These are phyloP conservation scores for Bipolaris gigantea DNA, from an alignment of 2,329 filamentous ascomycete species.

Conservation along the genomic window DNA sequence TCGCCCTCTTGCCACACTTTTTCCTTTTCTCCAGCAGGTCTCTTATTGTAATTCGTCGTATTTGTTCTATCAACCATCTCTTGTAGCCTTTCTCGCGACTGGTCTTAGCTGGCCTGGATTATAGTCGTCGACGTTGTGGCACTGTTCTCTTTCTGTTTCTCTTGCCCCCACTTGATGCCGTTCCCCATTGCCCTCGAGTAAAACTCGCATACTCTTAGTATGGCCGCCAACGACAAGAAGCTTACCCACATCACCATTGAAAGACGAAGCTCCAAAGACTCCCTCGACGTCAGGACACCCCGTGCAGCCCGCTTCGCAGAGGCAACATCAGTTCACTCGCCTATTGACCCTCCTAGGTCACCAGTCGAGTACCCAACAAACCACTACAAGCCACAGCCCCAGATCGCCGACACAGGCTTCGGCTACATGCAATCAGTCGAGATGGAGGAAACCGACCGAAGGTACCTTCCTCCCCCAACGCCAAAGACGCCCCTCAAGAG, in stretches of 20 bases:
- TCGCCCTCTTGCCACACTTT: conserved; percentile 38
- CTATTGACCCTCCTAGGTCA: conserved; percentile 61
- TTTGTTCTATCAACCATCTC: conserved; percentile 36
- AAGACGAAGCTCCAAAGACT: conserved; percentile 47
- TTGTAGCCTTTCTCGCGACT: conserved; percentile 31
- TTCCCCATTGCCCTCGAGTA: conserved; percentile 36
- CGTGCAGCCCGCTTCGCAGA: conserved; percentile 79
- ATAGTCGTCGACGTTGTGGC: conserved; percentile 38
- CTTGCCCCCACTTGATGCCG: conserved; percentile 34
- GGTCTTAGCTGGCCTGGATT: conserved; percentile 45
- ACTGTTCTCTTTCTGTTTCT: conserved; percentile 32
- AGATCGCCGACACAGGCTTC: conserved; percentile 87
- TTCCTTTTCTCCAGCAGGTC: conserved; percentile 46
- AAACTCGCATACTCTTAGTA: conserved; percentile 44
- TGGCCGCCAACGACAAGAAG: conserved; percentile 52
- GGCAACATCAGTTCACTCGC: conserved; percentile 77
- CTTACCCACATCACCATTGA: conserved; percentile 46
- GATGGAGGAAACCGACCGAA: conserved; percentile 54
- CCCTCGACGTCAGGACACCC: conserved; percentile 62
- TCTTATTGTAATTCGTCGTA: conserved; percentile 47
- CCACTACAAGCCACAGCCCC: conserved; percentile 62
- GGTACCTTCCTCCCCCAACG: conserved; percentile 58
- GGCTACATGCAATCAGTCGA: conserved; percentile 73
- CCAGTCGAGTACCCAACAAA: conserved; percentile 57
- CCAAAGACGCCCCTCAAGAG: conserved; percentile 84